Percentiles rank a stretch among this genome's conserved stretches.
phyloP scores from a whole-genome alignment of 2,329 filamentous ascomycete species.

The Penicillium psychrosexuale region DNA sequence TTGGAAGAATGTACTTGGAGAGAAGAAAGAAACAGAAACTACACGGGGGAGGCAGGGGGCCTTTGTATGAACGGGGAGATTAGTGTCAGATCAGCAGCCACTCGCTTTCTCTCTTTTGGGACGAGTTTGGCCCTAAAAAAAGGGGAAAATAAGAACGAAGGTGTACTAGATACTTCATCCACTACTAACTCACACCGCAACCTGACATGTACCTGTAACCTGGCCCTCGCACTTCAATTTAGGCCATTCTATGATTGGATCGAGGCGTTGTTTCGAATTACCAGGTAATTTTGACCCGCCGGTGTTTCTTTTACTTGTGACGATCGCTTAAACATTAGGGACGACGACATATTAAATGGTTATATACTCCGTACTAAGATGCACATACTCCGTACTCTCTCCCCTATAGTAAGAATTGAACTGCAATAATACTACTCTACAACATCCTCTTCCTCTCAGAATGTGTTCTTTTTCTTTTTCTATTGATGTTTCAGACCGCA shows the following conservation, averaged over 20 bases:
- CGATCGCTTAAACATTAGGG: background rate
- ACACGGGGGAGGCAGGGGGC: constrained; percentile 26
- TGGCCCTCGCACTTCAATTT: constrained; percentile 12
- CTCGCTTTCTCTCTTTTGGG: background rate
- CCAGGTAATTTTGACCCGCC: constrained; percentile 10
- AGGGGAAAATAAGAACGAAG: constrained; percentile 4
- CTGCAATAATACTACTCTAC: background rate
- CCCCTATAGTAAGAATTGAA: background rate
- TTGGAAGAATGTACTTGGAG: constrained; percentile 34
- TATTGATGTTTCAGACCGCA: constrained; percentile 6
- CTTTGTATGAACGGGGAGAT: constrained; percentile 44
- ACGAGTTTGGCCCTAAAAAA: constrained; percentile 11
- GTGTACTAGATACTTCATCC: constrained; percentile 10
- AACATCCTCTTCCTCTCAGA: background rate
- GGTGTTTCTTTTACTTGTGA: background rate
- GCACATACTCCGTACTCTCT: background rate
- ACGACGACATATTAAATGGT: background rate
- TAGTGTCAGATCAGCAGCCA: constrained; percentile 32
- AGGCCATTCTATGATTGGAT: constrained; percentile 15
- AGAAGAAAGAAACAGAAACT: constrained; percentile 22
- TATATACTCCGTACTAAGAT: background rate
- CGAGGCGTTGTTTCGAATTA: background rate
- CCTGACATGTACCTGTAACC: constrained; percentile 9
- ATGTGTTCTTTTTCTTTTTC: background rate
- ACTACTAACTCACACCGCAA: constrained; percentile 3